Evolutionary conservation across 164 flowering plant genomes (phyloP).

Genomic region (Vitis rupestris): DNA sequence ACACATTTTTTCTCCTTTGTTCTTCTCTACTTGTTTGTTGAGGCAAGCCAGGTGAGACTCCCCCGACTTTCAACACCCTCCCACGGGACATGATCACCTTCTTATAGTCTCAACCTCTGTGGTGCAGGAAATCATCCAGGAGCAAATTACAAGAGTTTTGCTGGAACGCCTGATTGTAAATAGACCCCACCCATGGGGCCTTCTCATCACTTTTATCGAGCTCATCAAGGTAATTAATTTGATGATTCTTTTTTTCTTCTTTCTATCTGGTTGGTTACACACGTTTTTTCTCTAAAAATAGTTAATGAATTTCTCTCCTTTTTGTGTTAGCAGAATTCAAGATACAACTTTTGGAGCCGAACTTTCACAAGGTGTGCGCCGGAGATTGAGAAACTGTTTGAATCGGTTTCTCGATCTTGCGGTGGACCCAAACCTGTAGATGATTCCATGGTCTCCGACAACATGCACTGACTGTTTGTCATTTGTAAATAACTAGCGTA

Average conservation of each 20-base stretch:
- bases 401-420: conserved; percentile 88
- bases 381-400: conserved; percentile 90
- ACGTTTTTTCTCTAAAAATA: no score
- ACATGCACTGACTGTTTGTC: conserved; percentile 28
- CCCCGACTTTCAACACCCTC: no score
- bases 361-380: conserved; percentile 88
- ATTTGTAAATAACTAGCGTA: no score
- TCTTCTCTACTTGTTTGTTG: no score
- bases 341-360: conserved; percentile 90
- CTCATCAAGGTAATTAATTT: conserved; percentile 69
- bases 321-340: conserved; percentile 63
- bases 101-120: background rate
- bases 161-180: conserved; percentile 86
- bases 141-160: conserved; percentile 93
- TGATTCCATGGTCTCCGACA: conserved; percentile 62
- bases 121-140: conserved; percentile 89
- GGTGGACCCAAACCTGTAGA: conserved; percentile 86
- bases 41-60: conserved; percentile 65
- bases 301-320: background rate
- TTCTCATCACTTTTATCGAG: conserved; percentile 91
- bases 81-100: no score
- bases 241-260: no score
- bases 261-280: no score
- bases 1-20: no score
- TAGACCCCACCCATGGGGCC: conserved; percentile 99